Evolutionary conservation across 139 green algal species (phyloP).

Genomic region (Chara braunii): DNA sequence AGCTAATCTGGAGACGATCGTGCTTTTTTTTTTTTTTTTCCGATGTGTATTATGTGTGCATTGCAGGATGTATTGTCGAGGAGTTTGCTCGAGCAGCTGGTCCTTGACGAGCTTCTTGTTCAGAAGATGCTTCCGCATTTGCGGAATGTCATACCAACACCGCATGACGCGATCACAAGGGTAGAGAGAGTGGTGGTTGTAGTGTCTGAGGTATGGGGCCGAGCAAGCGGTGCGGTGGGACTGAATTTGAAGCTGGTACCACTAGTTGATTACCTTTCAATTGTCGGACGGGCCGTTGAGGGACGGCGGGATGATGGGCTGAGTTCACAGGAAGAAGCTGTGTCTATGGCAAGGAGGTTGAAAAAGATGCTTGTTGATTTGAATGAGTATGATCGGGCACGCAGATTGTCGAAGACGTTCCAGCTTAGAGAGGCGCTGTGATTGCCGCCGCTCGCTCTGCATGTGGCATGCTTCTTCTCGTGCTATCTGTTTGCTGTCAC

Average conservation of each 20-base stretch:
- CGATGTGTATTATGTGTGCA: no score
- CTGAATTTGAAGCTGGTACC: slow-evolving; percentile 14
- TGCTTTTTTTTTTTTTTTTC: no score
- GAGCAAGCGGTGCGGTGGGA: background rate
- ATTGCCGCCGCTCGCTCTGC: background rate
- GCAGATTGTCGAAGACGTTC: slow-evolving; percentile 9
- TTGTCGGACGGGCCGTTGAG: slow-evolving; percentile 7
- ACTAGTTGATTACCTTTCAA: slow-evolving; percentile 13
- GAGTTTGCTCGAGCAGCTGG: slow-evolving; percentile 9
- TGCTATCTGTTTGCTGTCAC: background rate
- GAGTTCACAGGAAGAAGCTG: slow-evolving; percentile 1
- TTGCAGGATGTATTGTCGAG: slow-evolving; percentile 11
- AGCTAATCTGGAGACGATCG: no score
- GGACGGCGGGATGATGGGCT: background rate
- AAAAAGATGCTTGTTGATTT: slow-evolving; percentile 29
- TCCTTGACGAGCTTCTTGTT: slow-evolving; percentile 13
- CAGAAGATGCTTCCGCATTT: slow-evolving; percentile 33
- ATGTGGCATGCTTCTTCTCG: background rate
- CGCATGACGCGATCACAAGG: slow-evolving; percentile 8
- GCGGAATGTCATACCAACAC: background rate
- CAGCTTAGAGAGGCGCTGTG: slow-evolving; percentile 21
- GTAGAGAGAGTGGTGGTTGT: slow-evolving; percentile 17
- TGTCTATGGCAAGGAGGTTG: slow-evolving; percentile 9
- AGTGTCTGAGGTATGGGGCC: background rate
- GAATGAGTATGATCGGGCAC: slow-evolving; percentile 25